Conservation (phyloP, 2,329 filamentous ascomycete species). For the Plenodomus biglobosus region DNA sequence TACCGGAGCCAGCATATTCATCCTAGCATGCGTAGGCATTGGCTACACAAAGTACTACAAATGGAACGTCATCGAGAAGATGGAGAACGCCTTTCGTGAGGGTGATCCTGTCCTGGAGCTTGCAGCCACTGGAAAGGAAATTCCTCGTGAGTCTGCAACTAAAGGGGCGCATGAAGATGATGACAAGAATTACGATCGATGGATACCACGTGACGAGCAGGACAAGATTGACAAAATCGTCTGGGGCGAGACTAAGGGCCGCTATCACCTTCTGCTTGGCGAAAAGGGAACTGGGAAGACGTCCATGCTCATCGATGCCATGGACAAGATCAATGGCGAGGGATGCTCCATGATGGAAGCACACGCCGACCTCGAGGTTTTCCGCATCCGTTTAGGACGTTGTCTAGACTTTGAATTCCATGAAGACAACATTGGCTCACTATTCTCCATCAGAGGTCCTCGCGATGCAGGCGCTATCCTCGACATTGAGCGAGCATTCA, state of each 20-base stretch:
- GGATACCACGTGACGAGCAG: constrained; percentile 86
- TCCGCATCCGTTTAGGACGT: constrained; percentile 88
- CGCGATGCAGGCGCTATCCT: constrained; percentile 88
- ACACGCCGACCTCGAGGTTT: constrained; percentile 92
- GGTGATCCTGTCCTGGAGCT: constrained; percentile 88
- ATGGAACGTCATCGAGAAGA: constrained; percentile 84
- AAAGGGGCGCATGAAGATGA: constrained; percentile 39
- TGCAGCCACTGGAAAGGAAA: constrained; percentile 41
- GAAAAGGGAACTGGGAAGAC: constrained; percentile 97
- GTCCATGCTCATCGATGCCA: constrained; percentile 93
- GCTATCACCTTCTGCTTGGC: constrained; percentile 89
- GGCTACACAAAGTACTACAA: constrained; percentile 69
- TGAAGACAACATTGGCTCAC: constrained; percentile 94
- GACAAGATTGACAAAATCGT: constrained; percentile 79
- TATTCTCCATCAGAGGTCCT: constrained; percentile 92
- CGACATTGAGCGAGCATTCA: constrained; percentile 94
- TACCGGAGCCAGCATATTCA: constrained; percentile 53
- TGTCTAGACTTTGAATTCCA: constrained; percentile 95
- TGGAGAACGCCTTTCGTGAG: constrained; percentile 85
- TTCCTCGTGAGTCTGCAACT: constrained; percentile 30
- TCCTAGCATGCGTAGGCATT: constrained; percentile 52
- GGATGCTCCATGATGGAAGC: constrained; percentile 95
- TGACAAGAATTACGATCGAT: constrained; percentile 63
- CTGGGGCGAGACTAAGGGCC: constrained; percentile 68
- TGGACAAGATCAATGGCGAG: constrained; percentile 88